Evolutionary conservation across 768 basidiomycete genomes (phyloP), one percentile per base, ranked within the genome.

Genomic region (Leccinum disarticulatum): DNA sequence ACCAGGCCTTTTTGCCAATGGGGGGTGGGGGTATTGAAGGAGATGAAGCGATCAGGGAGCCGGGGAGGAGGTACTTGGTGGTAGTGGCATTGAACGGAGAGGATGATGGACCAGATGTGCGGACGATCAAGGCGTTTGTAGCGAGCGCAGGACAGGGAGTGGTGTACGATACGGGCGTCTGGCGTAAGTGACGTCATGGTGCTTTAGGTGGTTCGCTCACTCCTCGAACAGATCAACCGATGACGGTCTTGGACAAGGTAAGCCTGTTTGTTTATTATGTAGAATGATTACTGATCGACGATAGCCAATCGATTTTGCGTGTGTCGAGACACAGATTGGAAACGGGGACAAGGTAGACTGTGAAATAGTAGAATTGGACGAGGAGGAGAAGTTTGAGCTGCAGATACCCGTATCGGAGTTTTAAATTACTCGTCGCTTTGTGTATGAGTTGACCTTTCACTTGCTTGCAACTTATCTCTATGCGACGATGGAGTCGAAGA

Each of bases 1-100:
- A 88, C 64, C 96, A 98, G 72, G 87, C 90, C 6, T 98, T 98
- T 73, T 83, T 98, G 58, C 96, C 97, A 9, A 94, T 98, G 92
- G 92, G 93, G 5, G 84, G 82, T 25, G 77, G 74, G 19, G 70
- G 66, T 54, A 66, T 63, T 52, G 73, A 65, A 46, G 81, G 74
- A 46, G 81, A 82, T 62, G 73, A 73, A 41, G 78, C 77, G 31
- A 75, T 83, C 62, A 72, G 63, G 27, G 82, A 83, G 25, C 76
- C 82, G 6, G 83, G 81, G 1, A 73, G 76, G 27, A 73, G 76
- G 35, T 96, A 96, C 71, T 76, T 98, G 48, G 93, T 95, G 11
- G 87, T 96, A 17, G 96, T 94, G 2, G 92, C 93, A 11, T 74
- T 88, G 68, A 93, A 90, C 60, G 91, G 89, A 2, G 63, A 61